These are phyloP conservation scores for Aureobasidium sp. DNA, from an alignment of 2,329 filamentous ascomycete genomes.

Conservation along the genomic window DNA sequence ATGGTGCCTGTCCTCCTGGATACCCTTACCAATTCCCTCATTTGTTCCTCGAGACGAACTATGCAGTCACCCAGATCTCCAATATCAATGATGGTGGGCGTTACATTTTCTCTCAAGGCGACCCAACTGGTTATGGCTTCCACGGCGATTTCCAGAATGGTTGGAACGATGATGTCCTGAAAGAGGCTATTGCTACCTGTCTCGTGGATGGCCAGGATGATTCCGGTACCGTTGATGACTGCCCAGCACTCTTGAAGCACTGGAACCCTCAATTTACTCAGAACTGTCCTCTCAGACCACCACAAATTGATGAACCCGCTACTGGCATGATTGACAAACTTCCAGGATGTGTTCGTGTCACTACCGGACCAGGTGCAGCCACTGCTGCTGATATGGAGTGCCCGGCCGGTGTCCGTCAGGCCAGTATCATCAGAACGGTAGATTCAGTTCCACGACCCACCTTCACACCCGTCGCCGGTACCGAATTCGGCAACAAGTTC, in stretches of 20 bases:
- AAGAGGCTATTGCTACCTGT: slow-evolving; percentile 32
- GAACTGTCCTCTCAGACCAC: slow-evolving; percentile 26
- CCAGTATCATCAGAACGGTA: slow-evolving; percentile 24
- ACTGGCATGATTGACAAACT: slow-evolving; percentile 27
- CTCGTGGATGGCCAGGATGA: slow-evolving; percentile 24
- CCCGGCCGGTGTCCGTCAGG: slow-evolving; percentile 20
- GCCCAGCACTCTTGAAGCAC: slow-evolving; percentile 27
- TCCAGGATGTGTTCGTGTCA: slow-evolving; percentile 31
- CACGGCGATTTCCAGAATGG: slow-evolving; percentile 50
- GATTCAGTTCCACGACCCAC: slow-evolving; percentile 27
- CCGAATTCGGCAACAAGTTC: slow-evolving; percentile 23
- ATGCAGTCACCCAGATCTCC: slow-evolving; percentile 30
- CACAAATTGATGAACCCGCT: slow-evolving; percentile 26
- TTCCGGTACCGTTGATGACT: slow-evolving; percentile 31
- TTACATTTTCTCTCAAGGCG: slow-evolving; percentile 43
- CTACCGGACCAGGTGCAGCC: slow-evolving; percentile 27
- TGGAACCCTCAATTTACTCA: slow-evolving; percentile 23
- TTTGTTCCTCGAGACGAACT: slow-evolving; percentile 37
- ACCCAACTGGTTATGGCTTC: slow-evolving; percentile 46
- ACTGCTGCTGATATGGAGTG: slow-evolving; percentile 28
- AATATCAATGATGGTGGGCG: slow-evolving; percentile 29
- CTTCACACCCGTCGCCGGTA: slow-evolving; percentile 23
- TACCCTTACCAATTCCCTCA: slow-evolving; percentile 33
- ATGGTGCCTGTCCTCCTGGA: slow-evolving; percentile 36
- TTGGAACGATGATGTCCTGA: slow-evolving; percentile 38